Evolutionary conservation across 148 eudicot genomes (phyloP).

Genomic region (Fallopia convolvulus): DNA sequence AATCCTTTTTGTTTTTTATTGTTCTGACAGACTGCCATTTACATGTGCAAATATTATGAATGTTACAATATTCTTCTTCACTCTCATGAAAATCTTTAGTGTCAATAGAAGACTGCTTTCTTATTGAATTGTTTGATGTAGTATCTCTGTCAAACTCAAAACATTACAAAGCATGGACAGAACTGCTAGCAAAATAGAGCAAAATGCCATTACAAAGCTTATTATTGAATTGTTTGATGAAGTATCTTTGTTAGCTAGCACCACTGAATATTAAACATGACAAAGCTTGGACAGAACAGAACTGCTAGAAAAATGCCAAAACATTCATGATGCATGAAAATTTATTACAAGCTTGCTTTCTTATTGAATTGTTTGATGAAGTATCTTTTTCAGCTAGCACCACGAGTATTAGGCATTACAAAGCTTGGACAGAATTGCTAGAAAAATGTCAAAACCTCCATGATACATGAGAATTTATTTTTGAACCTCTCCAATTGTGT

Average conservation of each 20-base stretch:
- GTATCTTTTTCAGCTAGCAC: background rate
- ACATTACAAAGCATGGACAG: too few relatives aligned
- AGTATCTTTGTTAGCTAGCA: background rate
- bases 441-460: background rate
- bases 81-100: background rate
- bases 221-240: too few relatives aligned
- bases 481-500: background rate
- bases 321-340: too few relatives aligned
- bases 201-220: too few relatives aligned
- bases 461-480: background rate
- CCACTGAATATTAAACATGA: background rate
- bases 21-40: background rate
- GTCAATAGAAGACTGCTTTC: background rate
- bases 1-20: background rate
- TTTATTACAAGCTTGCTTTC: too few relatives aligned
- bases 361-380: background rate
- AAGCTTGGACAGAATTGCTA: background rate
- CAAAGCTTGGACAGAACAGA: too few relatives aligned
- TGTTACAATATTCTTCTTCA: background rate
- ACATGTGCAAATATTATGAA: background rate
- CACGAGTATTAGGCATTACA: background rate
- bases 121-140: background rate
- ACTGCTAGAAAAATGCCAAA: too few relatives aligned
- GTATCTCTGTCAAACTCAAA: too few relatives aligned
- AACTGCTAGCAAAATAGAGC: too few relatives aligned